Base-by-base conservation (phyloP, 83 land plant species). In the Picea abies region DNA sequence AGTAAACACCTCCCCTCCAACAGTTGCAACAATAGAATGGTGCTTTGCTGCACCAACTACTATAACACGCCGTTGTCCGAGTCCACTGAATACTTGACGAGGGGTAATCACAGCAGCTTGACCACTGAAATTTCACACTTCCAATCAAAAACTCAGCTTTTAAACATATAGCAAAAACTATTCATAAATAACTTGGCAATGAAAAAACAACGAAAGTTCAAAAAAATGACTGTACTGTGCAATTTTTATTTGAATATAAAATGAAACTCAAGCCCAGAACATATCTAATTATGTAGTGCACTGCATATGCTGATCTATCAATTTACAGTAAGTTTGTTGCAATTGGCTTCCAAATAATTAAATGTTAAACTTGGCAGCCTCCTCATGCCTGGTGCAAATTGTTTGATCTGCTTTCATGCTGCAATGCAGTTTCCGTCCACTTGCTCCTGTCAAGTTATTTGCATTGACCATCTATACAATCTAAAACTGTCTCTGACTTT, bases 21-120 rank as follows among this genome's bases (percentile, higher is more conserved):
- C 92, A n/a, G 99, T 96, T 32, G 97, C 94, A 56, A 93, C 86
- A 75, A 97, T 87, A 60, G 97, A 93, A 85, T 97, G 99, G 87
- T 97, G 99, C 83, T 97, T 97, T 37, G 99, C 99, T 66, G 93
- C 99, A 61, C 99, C 98, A 82, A 97, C 83, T 14, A 90, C 90
- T 80, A 86, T 94, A 20, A 97, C 93, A 29, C 83, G 88, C 14
- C 94, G 96, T 41, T 87, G 84, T 26, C 93, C 97, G 63, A 96
- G 79, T 8, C 99, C 98, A 80, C 83, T 62, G 22, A 77, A 86
- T 65, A 97, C 91, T 69, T 87, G 91, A 25, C 98, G 90, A 58
- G 99, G 99, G 66, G 99, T 94, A 58, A 97, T 97, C 26, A 96
- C 96, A 83, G 99, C 99, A 83, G 96, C 97, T 89, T 97, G 98